Conservation (phyloP, 2,329 filamentous ascomycete genomes). For the Sphaerulina vaccinii region DNA sequence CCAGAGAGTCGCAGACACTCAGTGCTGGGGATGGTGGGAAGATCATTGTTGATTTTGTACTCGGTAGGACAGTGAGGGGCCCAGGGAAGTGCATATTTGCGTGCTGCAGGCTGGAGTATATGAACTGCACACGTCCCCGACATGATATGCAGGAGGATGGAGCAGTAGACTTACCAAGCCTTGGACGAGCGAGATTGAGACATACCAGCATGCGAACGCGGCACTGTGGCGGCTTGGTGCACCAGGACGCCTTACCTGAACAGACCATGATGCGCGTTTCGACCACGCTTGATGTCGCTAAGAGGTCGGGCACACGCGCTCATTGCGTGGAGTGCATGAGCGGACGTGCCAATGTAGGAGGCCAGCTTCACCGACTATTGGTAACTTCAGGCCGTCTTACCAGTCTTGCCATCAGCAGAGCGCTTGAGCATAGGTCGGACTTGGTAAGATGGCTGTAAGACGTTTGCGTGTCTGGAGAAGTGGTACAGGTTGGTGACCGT, state of each 20-base stretch:
- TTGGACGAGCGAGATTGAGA: conserved; percentile 1
- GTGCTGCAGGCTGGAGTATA: neutral
- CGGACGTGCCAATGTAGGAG: neutral
- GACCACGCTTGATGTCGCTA: neutral
- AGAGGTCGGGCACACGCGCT: neutral
- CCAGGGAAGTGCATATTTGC: neutral
- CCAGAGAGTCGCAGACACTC: conserved; percentile 35
- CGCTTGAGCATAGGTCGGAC: too few relatives aligned
- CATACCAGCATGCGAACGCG: too few relatives aligned
- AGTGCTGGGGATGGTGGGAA: conserved; percentile 29
- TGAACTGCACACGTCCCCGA: neutral
- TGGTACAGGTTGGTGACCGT: too few relatives aligned
- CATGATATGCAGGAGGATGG: conserved; percentile 5
- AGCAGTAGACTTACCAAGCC: neutral
- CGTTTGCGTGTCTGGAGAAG: too few relatives aligned
- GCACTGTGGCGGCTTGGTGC: conserved; percentile 10
- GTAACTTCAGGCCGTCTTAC: too few relatives aligned
- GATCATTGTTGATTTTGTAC: conserved; percentile 1
- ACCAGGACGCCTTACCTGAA: neutral
- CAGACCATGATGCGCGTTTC: neutral
- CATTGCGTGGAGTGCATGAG: conserved; percentile 13
- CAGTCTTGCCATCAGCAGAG: too few relatives aligned
- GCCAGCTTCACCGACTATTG: neutral
- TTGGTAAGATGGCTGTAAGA: too few relatives aligned
- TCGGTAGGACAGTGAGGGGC: neutral